These are phyloP conservation scores for Diaporthe humulicola DNA, from an alignment of 2,329 filamentous ascomycete species.

Conservation along the genomic window DNA sequence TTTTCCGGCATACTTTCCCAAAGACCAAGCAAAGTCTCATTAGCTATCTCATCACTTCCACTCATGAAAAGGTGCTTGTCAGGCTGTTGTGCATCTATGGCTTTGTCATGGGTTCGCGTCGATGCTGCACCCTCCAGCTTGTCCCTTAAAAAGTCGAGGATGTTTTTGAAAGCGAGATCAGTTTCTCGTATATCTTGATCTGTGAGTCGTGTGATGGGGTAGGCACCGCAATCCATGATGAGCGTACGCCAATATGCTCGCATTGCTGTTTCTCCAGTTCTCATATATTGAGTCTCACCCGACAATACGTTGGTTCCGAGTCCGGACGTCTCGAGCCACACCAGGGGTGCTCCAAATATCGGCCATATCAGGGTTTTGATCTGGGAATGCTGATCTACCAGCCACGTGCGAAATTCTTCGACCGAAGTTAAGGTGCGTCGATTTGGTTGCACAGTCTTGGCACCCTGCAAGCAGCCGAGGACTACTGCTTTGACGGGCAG, in stretches of 20 bases:
- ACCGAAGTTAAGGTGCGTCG: not conserved
- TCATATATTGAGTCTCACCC: not conserved
- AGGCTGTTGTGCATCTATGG: not conserved
- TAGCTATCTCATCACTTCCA: not conserved
- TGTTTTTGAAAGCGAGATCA: not conserved
- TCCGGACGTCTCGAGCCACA: not conserved
- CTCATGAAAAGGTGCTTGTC: not conserved
- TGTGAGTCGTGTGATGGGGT: not conserved
- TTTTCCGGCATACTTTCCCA: conserved; percentile 4
- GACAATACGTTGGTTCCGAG: not conserved
- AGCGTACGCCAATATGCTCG: conserved; percentile 3
- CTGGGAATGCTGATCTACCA: not conserved
- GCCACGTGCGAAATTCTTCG: not conserved
- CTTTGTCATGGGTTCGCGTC: not conserved
- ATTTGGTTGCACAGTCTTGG: not conserved
- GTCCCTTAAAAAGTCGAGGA: not conserved
- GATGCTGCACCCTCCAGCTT: not conserved
- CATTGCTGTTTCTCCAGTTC: not conserved
- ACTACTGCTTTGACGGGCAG: not conserved
- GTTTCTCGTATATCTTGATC: not conserved
- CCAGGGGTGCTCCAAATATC: not conserved
- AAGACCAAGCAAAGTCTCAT: not conserved
- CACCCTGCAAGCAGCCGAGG: not conserved
- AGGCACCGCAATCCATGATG: not conserved
- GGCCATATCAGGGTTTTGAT: not conserved